Evolutionary conservation across 2,329 filamentous ascomycete species (phyloP).

Genomic region (Cladophialophora yegresii): DNA sequence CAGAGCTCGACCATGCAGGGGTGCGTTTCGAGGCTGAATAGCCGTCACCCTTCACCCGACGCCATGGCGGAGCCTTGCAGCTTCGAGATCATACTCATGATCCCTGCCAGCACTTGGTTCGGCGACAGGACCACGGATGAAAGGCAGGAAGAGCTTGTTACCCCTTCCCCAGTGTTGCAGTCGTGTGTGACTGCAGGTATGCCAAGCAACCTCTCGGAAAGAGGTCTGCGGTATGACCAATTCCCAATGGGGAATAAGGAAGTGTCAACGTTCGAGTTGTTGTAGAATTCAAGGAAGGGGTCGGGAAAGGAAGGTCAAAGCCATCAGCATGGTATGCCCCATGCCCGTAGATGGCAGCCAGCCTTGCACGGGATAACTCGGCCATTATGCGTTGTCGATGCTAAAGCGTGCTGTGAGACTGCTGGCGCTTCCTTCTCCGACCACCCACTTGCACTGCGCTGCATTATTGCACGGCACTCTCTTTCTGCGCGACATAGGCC

Average conservation of each 20-base stretch:
- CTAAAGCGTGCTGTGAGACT: neutral
- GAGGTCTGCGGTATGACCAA: neutral
- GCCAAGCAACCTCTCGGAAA: neutral
- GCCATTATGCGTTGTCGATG: neutral
- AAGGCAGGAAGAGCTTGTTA: neutral
- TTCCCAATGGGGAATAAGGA: neutral
- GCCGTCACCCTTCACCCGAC: neutral
- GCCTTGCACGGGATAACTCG: neutral
- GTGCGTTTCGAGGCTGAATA: neutral
- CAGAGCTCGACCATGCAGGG: slow-evolving; percentile 1
- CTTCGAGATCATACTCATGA: neutral
- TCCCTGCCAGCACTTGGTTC: neutral
- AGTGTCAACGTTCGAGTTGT: neutral
- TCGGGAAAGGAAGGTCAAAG: neutral
- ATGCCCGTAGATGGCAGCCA: neutral
- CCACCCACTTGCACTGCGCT: neutral
- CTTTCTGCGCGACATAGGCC: neutral
- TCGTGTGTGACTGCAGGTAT: neutral
- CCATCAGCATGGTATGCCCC: no score
- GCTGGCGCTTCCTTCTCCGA: neutral
- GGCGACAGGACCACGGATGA: neutral
- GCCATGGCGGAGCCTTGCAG: slow-evolving; percentile 14
- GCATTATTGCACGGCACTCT: neutral
- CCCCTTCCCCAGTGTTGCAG: neutral
- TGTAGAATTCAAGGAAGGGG: neutral